Base-by-base conservation (phyloP, 1,139 yeast species). In the Saccharomycopsis hybrid region DNA sequence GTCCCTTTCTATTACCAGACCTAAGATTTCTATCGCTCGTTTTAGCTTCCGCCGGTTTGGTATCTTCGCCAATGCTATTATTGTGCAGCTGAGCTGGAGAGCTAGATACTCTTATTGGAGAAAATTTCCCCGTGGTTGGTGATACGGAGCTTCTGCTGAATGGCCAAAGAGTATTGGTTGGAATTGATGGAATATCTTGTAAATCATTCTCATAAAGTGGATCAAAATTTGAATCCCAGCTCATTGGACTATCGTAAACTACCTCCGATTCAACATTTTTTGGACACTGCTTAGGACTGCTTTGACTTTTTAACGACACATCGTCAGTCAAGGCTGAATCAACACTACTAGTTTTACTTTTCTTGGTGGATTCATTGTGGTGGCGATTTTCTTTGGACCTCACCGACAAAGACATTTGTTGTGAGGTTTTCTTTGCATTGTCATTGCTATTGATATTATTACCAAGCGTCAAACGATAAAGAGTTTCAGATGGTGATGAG, bases 101-200 rank as follows among this genome's bases (percentile, higher is more conserved):
- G 11, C 35, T 31, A 7, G 35, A 31, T 8, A 11, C 11, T 36
- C 39, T 7, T 7, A 24, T 8, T 5, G 24, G n/a, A 41, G 43
- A 18, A 28, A 48, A 48, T 25, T n/a, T 35, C n/a, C 36, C 13
- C 13, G 39, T 37, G n/a, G 43, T 41, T 18, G 51, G 45, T 9
- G 53, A 48, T 9, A 31, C 27, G 9, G 50, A 33, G 37, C 24
- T 18, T 9, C 38, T 25, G 35, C 36, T 48, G 30, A 51, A 51
- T 18, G 54, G 54, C 54, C 54, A 51, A 8, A 51, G 45, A 18
- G 52, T 44, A 33, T 41, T 44, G 3, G 54, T 49, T 39, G 54
- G 52, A 39, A 51, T 51, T n/a, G 47, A 37, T 5, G 52, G 52
- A n/a, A 50, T 44, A 13, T 35, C 51, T 36, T 48, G 46, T 3